Conservation (phyloP, 2,329 filamentous ascomycete genomes). For the Pseudocercospora cruenta region DNA sequence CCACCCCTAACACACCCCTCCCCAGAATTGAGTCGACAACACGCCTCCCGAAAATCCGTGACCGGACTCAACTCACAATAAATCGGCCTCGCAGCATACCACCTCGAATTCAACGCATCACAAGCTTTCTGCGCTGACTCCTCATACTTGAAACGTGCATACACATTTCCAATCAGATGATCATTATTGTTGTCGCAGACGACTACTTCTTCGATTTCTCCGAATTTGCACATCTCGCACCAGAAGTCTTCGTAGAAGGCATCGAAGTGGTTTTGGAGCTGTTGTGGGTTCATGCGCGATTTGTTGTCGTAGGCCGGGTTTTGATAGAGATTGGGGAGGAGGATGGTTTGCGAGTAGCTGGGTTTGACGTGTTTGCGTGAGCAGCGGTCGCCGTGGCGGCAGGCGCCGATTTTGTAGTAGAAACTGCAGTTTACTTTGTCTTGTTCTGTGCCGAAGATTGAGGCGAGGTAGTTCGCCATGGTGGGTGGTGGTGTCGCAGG, state of each 20-base stretch:
- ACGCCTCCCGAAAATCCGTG: conserved; percentile 97
- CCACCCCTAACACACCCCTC: conserved; percentile 95
- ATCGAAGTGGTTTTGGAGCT: conserved; percentile 99
- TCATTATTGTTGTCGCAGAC: conserved; percentile 99
- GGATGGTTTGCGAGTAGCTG: conserved; percentile 94
- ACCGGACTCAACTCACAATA: conserved; percentile 98
- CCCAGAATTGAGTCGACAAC: conserved; percentile 89
- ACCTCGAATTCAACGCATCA: conserved; percentile 89
- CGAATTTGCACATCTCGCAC: conserved; percentile 99
- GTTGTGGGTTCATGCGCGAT: conserved; percentile 88
- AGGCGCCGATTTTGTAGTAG: conserved; percentile 99
- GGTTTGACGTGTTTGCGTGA: conserved; percentile 99
- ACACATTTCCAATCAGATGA: conserved; percentile 98
- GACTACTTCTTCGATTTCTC: conserved; percentile 94
- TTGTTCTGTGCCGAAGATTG: conserved; percentile 99
- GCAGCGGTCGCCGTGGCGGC: conserved; percentile 97
- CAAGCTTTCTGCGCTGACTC: conserved; percentile 91
- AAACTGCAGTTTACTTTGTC: conserved; percentile 99
- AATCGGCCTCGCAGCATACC: conserved; percentile 96
- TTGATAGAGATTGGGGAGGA: conserved; percentile 98
- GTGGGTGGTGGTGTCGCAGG: conserved; percentile 14
- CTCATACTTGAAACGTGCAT: conserved; percentile 99
- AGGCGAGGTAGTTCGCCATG: conserved; percentile 66
- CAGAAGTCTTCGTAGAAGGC: conserved; percentile 99
- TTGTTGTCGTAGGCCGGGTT: conserved; percentile 86